phyloP scores from a whole-genome alignment of 495 filamentous ascomycete species.

The Hypoxylon rickii region DNA sequence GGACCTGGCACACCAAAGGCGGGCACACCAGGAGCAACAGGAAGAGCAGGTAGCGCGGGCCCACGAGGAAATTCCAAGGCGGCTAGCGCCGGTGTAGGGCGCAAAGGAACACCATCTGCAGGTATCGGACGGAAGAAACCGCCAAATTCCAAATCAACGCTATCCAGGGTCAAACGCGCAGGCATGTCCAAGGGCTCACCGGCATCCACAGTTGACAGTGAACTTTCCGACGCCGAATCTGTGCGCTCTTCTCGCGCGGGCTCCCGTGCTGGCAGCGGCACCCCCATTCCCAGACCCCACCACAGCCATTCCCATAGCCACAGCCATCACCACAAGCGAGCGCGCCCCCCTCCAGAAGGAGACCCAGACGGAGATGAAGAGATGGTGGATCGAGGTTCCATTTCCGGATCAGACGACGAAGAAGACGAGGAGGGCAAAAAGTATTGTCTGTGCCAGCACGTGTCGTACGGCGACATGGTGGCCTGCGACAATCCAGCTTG shows the following conservation, averaged over 20 bases:
- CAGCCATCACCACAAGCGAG: constrained; percentile 47
- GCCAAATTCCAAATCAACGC: constrained; percentile 59
- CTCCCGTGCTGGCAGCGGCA: constrained; percentile 51
- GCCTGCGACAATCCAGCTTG: constrained; percentile 95
- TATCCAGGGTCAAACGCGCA: constrained; percentile 57
- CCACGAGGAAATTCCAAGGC: constrained; percentile 63
- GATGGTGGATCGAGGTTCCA: constrained; percentile 39
- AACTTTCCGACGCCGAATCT: constrained; percentile 69
- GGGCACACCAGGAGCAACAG: constrained; percentile 61
- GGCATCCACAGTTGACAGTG: constrained; percentile 60
- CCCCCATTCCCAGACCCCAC: constrained; percentile 49
- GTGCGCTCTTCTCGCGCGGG: constrained; percentile 48
- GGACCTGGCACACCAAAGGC: constrained; percentile 88
- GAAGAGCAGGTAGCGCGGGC: constrained; percentile 73
- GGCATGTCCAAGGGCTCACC: constrained; percentile 63
- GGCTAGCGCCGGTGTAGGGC: constrained; percentile 36
- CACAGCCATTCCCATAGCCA: constrained; percentile 21
- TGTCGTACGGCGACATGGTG: constrained; percentile 97
- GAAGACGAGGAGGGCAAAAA: constrained; percentile 85
- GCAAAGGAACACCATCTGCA: constrained; percentile 72
- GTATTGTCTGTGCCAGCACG: constrained; percentile 90
- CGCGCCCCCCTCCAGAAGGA: constrained; percentile 3
- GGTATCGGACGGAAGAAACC: constrained; percentile 55
- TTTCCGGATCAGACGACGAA: constrained; percentile 70
- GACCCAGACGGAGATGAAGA: constrained; percentile 43